Evolutionary conservation across 106 monocot genomes (phyloP), one percentile per base, ranked within the genome.

Genomic region (Ottelia alismoides): DNA sequence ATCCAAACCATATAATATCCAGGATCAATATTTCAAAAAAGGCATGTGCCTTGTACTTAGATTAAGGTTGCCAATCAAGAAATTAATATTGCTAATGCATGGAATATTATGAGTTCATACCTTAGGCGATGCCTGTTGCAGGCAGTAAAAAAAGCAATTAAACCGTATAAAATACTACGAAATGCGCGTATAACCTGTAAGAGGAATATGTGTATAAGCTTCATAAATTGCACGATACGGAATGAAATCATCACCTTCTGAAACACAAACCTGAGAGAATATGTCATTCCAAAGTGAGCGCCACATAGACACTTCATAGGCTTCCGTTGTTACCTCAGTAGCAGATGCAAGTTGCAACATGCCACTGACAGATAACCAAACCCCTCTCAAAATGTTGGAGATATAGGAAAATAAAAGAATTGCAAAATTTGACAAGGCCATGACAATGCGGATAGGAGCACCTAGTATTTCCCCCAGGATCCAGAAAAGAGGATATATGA

Each of bases 121-220:
- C 98, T 99, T 29, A 99, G 59, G 4, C 98, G 90, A 60, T 99
- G 98, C 52, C 98, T 74, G 49, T 99, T 99, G 70, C 85, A 86
- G 21, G 82, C 65, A 31, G 90, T 56, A 57, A 79, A 90, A 53
- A 99, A 99, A 14, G 98, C 86, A 74, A 90, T 76, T 51, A 99
- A 77, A 46, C 98, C 98, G 71, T 91, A 83, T 23, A 99, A 21
- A 63, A 99, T 83, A 47, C 90, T 90, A 40, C 75, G 73, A 35
- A 86, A 18, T 47, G 90, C 98, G 70, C 83, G 85, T 21, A 99
- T 90, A 31, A 99, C 64, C 98, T 99, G 25, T 6, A 49, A n/a
- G n/a, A n/a, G n/a, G n/a, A n/a, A n/a, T n/a, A n/a, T n/a, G n/a
- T n/a, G n/a, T n/a, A 28, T n/a, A 22, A 55, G 44, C 19, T 7